phyloP scores from a whole-genome alignment of 768 basidiomycete species.

The Hirschioporus abietinus region DNA sequence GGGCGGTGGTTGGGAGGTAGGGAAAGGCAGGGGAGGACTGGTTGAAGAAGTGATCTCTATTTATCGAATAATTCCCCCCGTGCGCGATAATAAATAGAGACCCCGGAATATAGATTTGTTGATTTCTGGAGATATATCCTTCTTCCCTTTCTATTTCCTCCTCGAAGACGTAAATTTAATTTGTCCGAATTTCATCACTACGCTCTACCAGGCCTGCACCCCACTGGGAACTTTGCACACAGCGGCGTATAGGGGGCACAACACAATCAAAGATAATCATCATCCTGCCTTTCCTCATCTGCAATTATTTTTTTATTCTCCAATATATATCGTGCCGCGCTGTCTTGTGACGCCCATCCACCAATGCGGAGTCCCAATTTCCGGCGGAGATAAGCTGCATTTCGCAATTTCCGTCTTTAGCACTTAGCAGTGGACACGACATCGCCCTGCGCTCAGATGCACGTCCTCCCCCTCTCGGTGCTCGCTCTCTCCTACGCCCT shows the following conservation, averaged over 20 bases:
- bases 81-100: slow-evolving; percentile 22
- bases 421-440: slow-evolving; percentile 9
- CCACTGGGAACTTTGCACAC: neutral
- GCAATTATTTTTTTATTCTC: neutral
- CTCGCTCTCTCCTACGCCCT: slow-evolving; percentile 19
- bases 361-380: slow-evolving; percentile 6
- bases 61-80: slow-evolving; percentile 70
- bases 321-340: neutral
- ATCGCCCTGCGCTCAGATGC: slow-evolving; percentile 22
- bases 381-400: neutral
- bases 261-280: too few species aligned
- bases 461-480: slow-evolving; percentile 20
- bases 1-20: slow-evolving; percentile 35
- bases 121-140: neutral
- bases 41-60: slow-evolving; percentile 48
- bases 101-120: slow-evolving; percentile 4
- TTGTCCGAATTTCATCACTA: neutral
- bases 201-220: neutral
- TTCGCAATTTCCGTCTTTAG: neutral
- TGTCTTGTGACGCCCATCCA: neutral
- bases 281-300: too few species aligned
- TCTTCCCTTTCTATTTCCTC: neutral
- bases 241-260: neutral
- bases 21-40: slow-evolving; percentile 58
- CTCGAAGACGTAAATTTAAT: slow-evolving; percentile 1